A percentile compares a stretch with the other conserved stretches of the same genome.
Evolutionary conservation across 768 basidiomycete species (phyloP).

Genomic region (Mycena pura): DNA sequence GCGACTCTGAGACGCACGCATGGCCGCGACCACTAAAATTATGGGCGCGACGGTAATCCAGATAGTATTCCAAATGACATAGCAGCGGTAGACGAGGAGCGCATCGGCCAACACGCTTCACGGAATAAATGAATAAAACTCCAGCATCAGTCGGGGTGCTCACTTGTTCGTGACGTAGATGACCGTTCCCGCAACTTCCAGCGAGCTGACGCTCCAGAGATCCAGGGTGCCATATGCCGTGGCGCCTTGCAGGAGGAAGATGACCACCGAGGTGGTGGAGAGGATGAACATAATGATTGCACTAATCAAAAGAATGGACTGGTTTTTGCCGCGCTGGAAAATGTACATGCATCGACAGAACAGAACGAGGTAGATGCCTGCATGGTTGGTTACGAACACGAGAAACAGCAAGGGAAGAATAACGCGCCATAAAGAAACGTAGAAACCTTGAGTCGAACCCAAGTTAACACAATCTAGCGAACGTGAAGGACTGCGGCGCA

Average conservation of each 20-base stretch:
- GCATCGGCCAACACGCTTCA: constrained; percentile 41
- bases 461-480: too few relatives aligned
- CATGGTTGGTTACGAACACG: too few relatives aligned
- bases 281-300: constrained; percentile 45
- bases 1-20: constrained; percentile 37
- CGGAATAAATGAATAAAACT: neutral
- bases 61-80: constrained; percentile 44
- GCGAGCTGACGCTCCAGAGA: neutral
- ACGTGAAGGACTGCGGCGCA: neutral
- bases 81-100: constrained; percentile 45
- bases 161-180: constrained; percentile 49
- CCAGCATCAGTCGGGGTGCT: constrained; percentile 14
- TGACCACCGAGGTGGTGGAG: constrained; percentile 41
- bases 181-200: constrained; percentile 41
- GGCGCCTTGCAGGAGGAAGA: constrained; percentile 42
- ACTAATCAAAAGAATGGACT: constrained; percentile 38
- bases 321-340: constrained; percentile 37
- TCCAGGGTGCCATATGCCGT: constrained; percentile 15
- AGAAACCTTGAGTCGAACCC: constrained; percentile 10
- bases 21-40: constrained; percentile 39
- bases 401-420: neutral
- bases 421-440: constrained; percentile 36
- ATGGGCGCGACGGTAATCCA: constrained; percentile 35
- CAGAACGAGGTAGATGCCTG: constrained; percentile 45
- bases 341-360: constrained; percentile 44